Evolutionary conservation across 129 eudicot genomes (phyloP).

Genomic region (Flaveria sonorensis): DNA sequence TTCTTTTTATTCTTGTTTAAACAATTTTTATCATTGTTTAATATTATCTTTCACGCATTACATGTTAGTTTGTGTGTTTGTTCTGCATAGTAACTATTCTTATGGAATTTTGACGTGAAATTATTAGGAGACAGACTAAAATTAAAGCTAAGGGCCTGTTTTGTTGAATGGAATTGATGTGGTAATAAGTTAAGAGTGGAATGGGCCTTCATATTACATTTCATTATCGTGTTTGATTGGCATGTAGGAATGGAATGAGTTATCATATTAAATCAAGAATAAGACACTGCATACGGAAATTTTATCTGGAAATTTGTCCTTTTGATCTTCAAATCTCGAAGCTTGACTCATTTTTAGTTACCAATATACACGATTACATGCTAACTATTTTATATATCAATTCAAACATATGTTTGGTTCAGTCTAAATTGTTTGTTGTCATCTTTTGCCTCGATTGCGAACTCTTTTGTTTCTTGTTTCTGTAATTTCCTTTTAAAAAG

Average conservation of each 20-base stretch:
- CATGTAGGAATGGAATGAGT: slow-evolving; percentile 8
- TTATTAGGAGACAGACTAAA: background rate
- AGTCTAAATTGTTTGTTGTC: background rate
- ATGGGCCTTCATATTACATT: background rate
- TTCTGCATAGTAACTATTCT: background rate
- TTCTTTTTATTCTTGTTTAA: background rate
- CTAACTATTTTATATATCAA: background rate
- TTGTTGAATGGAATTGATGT: background rate
- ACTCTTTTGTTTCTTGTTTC: background rate
- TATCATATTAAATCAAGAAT: background rate
- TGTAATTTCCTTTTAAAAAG: background rate
- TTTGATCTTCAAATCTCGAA: background rate
- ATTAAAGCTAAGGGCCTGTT: background rate
- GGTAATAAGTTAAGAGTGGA: background rate
- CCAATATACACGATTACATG: background rate
- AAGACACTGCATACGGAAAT: background rate
- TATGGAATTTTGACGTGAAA: slow-evolving; percentile 1
- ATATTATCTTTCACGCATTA: background rate
- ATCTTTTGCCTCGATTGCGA: background rate
- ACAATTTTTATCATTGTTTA: background rate
- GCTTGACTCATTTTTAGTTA: background rate
- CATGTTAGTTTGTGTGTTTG: slow-evolving; percentile 15
- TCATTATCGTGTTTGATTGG: background rate
- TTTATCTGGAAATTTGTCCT: background rate
- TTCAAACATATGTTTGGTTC: background rate